Evolutionary conservation across 345 rosid species (phyloP), one percentile per base, ranked within the genome.

Genomic region (Brassica rapa): DNA sequence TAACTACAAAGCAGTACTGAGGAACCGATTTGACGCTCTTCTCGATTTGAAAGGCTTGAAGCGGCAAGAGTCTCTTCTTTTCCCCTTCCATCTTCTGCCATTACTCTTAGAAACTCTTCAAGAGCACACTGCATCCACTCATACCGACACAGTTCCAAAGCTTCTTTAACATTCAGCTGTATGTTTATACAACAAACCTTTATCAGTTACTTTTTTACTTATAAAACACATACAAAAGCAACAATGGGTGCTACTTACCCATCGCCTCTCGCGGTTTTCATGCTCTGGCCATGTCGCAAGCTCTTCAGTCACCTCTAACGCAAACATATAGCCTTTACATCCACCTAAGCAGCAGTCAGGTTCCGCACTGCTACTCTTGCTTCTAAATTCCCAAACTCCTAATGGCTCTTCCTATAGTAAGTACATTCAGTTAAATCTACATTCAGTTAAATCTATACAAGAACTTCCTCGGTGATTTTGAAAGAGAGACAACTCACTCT

Each of bases 101-200:
- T 73, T 35, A 80, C 82, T 77, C 46, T 74, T 29, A 88, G 41
- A 62, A 91, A 87, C 57, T 70, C 86, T 60, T 84, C 81, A 24
- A 93, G 76, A 6, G 98, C 97, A 37, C 68, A 80, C 16, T 85
- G 82, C 97, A 93, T 93, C 98, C 97, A 91, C 9, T 90, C 96
- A 8, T 91, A 93, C 33, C 98, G 88, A 82, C 97, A 91, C 30
- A 80, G 70, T 72, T 85, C 77, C 73, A 80, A 85, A 8, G 97
- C 96, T 23, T 91, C 88, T 21, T 88, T 76, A 66, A 83, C 77
- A 46, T 66, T 83, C 62, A 93, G 65, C 95, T 91, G 85, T 65
- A 0, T 57, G 63, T 49, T 63, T 53, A 43, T 46, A 51, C 51
- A 63, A 68, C 60, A 63, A 68, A 4, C 62, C 8, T 12, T 0